These are phyloP conservation scores for Paspalum vaginatum DNA, from an alignment of 176 grass and related monocot genomes.

Conservation along the genomic window DNA sequence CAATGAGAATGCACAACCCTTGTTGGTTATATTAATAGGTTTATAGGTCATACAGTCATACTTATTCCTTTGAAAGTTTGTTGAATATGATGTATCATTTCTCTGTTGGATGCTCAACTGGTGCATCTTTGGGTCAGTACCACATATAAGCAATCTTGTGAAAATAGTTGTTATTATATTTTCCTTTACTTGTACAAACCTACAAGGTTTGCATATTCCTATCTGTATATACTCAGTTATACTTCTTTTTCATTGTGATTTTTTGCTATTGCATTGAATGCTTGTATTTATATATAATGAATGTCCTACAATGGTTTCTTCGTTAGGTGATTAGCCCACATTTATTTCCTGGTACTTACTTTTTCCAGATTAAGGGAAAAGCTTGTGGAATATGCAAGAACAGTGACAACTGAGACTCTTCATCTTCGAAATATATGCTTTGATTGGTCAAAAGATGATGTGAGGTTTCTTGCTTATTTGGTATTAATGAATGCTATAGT, in stretches of 20 bases:
- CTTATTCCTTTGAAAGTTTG: neutral
- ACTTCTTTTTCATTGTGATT: constrained; percentile 13
- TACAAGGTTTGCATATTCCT: constrained; percentile 2
- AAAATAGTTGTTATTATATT: neutral
- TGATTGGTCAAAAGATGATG: constrained; percentile 64
- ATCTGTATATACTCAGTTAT: constrained; percentile 25
- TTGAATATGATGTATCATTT: constrained; percentile 30
- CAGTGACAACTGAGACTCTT: constrained; percentile 63
- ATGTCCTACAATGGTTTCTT: neutral
- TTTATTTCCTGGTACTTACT: constrained; percentile 20
- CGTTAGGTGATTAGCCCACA: constrained; percentile 8
- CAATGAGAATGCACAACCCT: neutral
- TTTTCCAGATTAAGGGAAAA: constrained; percentile 63
- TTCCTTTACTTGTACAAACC: constrained; percentile 1
- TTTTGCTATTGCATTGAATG: constrained; percentile 11
- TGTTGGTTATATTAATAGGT: neutral
- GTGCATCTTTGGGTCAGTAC: neutral
- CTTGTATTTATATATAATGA: constrained; percentile 21
- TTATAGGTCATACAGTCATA: neutral
- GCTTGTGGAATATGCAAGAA: constrained; percentile 61
- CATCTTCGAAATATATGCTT: constrained; percentile 68
- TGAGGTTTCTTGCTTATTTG: constrained; percentile 42
- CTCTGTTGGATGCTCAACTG: constrained; percentile 20
- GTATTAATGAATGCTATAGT: constrained; percentile 25
- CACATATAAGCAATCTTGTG: neutral